These are phyloP conservation scores for Megacollybia marginata DNA, from an alignment of 768 basidiomycete genomes.

Conservation along the genomic window DNA sequence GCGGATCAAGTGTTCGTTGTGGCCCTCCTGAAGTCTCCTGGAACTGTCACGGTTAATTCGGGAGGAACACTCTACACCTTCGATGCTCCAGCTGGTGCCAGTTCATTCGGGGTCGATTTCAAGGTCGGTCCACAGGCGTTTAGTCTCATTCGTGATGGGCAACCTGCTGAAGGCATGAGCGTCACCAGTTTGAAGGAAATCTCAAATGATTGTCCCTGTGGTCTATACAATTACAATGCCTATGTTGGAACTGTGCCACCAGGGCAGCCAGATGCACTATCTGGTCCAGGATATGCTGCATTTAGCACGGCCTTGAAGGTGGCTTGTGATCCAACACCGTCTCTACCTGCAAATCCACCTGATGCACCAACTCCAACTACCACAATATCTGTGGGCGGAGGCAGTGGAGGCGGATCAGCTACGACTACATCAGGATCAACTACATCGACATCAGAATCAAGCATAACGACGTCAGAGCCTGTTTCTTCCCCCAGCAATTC, in stretches of 20 bases:
- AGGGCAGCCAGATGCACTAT: conserved; percentile 4
- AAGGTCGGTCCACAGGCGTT: conserved; percentile 11
- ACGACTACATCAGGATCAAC: neutral
- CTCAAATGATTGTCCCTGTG: conserved; percentile 12
- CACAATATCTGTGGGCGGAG: neutral
- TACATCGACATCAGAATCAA: neutral
- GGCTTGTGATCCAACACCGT: conserved; percentile 7
- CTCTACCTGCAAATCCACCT: conserved; percentile 9
- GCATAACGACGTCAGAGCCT: neutral
- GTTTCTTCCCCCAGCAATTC: too few relatives aligned
- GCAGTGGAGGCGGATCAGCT: neutral
- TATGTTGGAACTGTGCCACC: conserved; percentile 15
- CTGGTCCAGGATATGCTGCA: conserved; percentile 5
- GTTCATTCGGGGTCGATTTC: conserved; percentile 11
- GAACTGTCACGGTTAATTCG: conserved; percentile 12
- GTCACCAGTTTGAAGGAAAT: conserved; percentile 11
- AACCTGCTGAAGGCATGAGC: conserved; percentile 3
- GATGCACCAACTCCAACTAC: conserved; percentile 7
- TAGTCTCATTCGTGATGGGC: conserved; percentile 6
- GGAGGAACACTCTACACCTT: conserved; percentile 11
- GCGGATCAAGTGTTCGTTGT: conserved; percentile 11
- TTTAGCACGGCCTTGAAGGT: conserved; percentile 10
- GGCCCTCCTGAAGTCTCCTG: conserved; percentile 9
- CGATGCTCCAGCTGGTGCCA: conserved; percentile 11
- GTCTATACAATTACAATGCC: conserved; percentile 14